Evolutionary conservation across 176 grass and related monocot species (phyloP).

Genomic region (Guadua angustifolia): DNA sequence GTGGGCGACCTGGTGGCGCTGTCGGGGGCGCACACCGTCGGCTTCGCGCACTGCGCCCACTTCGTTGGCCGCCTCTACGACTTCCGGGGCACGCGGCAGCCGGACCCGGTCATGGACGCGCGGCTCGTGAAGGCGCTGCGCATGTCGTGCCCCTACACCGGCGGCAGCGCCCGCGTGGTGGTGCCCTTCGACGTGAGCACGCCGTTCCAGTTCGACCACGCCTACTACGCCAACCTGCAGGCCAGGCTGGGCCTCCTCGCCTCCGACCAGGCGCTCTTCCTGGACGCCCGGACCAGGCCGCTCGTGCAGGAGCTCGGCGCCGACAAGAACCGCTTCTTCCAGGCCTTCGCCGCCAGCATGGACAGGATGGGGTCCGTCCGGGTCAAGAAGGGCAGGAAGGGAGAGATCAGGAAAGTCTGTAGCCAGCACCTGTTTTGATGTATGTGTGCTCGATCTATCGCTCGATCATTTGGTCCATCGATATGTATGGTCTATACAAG

Average conservation of each 20-base stretch:
- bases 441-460: not conserved
- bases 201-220: constrained; percentile 73
- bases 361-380: constrained; percentile 77
- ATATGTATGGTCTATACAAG: not conserved
- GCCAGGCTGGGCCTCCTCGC: constrained; percentile 69
- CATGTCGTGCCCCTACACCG: constrained; percentile 66
- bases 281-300: constrained; percentile 68
- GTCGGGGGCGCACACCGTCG: constrained; percentile 75
- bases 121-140: constrained; percentile 76
- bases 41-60: constrained; percentile 85
- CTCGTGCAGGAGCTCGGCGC: constrained; percentile 58
- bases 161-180: constrained; percentile 63
- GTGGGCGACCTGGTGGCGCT: constrained; percentile 55
- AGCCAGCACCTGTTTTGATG: constrained; percentile 53
- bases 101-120: constrained; percentile 74
- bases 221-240: constrained; percentile 75
- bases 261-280: constrained; percentile 80
- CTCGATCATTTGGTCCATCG: not conserved
- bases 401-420: constrained; percentile 80
- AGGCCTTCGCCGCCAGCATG: constrained; percentile 63
- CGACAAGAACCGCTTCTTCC: constrained; percentile 70
- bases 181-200: constrained; percentile 76
- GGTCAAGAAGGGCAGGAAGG: constrained; percentile 86
- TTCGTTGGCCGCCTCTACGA: constrained; percentile 63
- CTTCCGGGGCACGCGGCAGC: constrained; percentile 52